These are phyloP conservation scores for Fusarium sp. DNA, from an alignment of 2,329 filamentous ascomycete species.

Conservation along the genomic window DNA sequence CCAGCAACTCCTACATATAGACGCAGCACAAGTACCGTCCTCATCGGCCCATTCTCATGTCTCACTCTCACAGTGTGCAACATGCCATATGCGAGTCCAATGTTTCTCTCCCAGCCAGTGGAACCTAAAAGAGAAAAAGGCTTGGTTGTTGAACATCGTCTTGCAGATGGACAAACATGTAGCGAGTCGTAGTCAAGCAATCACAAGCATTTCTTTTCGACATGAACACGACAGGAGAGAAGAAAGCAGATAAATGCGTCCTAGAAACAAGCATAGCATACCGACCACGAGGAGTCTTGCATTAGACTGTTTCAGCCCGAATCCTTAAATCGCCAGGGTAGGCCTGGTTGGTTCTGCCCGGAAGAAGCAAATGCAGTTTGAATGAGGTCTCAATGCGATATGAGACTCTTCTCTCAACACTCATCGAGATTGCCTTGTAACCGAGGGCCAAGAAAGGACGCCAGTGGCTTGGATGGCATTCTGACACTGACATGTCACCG, in stretches of 20 bases:
- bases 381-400: background rate
- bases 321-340: background rate
- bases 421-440: background rate
- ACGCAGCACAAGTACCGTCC: background rate
- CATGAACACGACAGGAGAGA: conserved; percentile 2
- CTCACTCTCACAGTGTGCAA: conserved; percentile 10
- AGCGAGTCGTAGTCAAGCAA: conserved; percentile 8
- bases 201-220: background rate
- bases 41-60: conserved; percentile 27
- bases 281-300: background rate
- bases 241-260: background rate
- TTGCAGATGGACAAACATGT: conserved; percentile 26
- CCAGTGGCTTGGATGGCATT: background rate
- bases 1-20: conserved; percentile 7
- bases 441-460: background rate
- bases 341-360: background rate
- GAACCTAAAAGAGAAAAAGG: too few relatives aligned
- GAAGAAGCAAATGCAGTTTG: conserved; percentile 8
- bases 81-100: conserved; percentile 22
- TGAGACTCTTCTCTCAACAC: background rate
- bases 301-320: conserved; percentile 21
- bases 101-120: background rate
- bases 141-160: background rate
- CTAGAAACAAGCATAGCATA: background rate
- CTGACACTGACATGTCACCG: background rate